These are phyloP conservation scores for Colletotrichum sp. DNA, from an alignment of 2,329 filamentous ascomycete genomes.

Conservation along the genomic window DNA sequence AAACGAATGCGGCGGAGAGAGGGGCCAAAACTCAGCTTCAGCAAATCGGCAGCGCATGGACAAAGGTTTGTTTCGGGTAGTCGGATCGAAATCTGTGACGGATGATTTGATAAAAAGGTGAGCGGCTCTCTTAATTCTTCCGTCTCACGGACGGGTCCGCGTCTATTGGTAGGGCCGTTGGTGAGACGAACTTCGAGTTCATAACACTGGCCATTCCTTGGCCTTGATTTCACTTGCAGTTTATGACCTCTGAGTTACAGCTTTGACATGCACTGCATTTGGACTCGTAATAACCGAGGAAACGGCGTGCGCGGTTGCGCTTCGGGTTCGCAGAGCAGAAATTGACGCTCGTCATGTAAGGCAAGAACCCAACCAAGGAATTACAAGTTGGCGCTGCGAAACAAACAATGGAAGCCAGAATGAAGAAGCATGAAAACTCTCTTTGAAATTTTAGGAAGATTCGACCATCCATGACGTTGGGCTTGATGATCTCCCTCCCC, in stretches of 20 bases:
- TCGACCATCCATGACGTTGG: background rate
- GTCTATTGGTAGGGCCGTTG: background rate
- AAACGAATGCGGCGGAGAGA: constrained; percentile 7
- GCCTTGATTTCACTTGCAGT: background rate
- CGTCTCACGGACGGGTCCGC: background rate
- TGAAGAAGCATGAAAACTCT: background rate
- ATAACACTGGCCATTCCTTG: background rate
- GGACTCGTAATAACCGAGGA: background rate
- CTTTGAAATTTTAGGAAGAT: background rate
- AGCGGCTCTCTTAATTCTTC: background rate
- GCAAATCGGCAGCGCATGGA: background rate
- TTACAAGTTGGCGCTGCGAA: background rate
- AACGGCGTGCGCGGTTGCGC: background rate
- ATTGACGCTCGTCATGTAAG: background rate
- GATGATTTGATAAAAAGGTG: background rate
- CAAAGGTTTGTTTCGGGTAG: background rate
- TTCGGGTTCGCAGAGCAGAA: background rate
- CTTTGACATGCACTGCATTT: background rate
- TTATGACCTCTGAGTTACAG: background rate
- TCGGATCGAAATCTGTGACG: background rate
- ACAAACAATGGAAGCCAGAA: background rate
- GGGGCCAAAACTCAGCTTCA: background rate
- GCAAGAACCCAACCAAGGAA: background rate
- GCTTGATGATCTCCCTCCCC: background rate
- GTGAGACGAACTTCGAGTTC: constrained; percentile 10